These are phyloP conservation scores for Eudorina sp. DNA, from an alignment of 139 green algal genomes.

Conservation along the genomic window DNA sequence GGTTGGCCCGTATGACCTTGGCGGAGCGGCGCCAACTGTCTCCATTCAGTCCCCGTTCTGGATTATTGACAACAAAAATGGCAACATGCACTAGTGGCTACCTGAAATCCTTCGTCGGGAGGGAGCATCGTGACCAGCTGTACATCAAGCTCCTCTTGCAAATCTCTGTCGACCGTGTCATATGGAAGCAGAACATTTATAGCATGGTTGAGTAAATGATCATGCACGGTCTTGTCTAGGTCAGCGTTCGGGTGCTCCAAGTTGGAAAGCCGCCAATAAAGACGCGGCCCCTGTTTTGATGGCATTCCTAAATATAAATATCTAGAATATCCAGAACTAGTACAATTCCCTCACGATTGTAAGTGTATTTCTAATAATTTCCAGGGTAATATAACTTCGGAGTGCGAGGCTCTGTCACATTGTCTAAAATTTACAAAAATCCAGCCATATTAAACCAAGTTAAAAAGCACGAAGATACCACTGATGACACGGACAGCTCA, in stretches of 20 bases:
- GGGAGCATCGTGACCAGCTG: slow-evolving; percentile 33
- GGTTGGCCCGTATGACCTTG: slow-evolving; percentile 30
- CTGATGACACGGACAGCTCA: no score
- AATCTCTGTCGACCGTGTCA: background rate
- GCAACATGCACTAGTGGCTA: background rate
- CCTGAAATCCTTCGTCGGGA: slow-evolving; percentile 36
- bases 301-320: no score
- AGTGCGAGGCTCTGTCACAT: no score
- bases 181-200: slow-evolving; percentile 12
- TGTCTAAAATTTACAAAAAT: no score
- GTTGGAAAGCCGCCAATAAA: slow-evolving; percentile 41
- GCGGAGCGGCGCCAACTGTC: no score
- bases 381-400: no score
- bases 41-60: no score
- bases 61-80: background rate
- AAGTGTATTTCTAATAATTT: background rate
- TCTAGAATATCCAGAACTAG: no score
- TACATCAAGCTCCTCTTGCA: slow-evolving; percentile 20
- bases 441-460: no score
- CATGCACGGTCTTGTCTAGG: slow-evolving; percentile 13
- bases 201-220: slow-evolving; percentile 33
- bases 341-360: background rate
- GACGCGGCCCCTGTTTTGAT: slow-evolving; percentile 19
- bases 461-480: no score
- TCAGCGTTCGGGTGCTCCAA: slow-evolving; percentile 22